These are phyloP conservation scores for Coniochaeta hoffmannii DNA, from an alignment of 2,329 filamentous ascomycete genomes.

Conservation along the genomic window DNA sequence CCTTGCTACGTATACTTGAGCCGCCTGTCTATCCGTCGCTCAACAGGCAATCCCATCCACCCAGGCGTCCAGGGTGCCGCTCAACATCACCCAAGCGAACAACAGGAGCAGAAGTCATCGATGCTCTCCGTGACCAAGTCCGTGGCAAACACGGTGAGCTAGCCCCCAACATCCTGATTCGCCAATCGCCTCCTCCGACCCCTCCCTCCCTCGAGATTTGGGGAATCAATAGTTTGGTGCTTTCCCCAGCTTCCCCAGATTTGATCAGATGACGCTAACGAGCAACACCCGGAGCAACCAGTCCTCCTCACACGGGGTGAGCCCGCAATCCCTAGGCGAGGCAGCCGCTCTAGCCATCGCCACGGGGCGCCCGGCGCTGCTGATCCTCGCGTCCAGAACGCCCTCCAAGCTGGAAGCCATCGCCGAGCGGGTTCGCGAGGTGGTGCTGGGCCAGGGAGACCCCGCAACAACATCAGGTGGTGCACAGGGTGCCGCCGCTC, in stretches of 20 bases:
- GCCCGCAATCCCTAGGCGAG: conserved; percentile 27
- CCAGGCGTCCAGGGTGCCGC: neutral
- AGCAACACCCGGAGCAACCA: too few relatives aligned
- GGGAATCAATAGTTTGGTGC: neutral
- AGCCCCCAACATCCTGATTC: neutral
- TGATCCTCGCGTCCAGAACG: conserved; percentile 32
- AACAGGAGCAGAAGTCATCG: conserved; percentile 11
- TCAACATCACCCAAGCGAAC: neutral
- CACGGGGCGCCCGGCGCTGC: conserved; percentile 18
- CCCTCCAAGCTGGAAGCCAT: conserved; percentile 22
- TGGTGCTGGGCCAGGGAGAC: neutral
- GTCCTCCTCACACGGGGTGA: conserved; percentile 33
- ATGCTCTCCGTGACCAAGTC: conserved; percentile 9
- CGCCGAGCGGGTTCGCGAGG: conserved; percentile 6
- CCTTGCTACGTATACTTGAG: conserved; percentile 6
- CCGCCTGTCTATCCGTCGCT: neutral
- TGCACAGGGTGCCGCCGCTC: neutral
- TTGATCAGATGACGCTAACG: conserved; percentile 4
- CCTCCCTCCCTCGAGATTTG: neutral
- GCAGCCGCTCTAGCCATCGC: conserved; percentile 26
- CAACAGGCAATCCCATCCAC: neutral
- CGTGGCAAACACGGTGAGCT: conserved; percentile 9
- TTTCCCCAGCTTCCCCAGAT: neutral
- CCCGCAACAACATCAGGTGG: neutral
- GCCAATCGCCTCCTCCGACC: neutral